Evolutionary conservation across 1,284 basidiomycete species (phyloP), one percentile per base, ranked within the genome.

Genomic region (Gymnopus androsaceus): DNA sequence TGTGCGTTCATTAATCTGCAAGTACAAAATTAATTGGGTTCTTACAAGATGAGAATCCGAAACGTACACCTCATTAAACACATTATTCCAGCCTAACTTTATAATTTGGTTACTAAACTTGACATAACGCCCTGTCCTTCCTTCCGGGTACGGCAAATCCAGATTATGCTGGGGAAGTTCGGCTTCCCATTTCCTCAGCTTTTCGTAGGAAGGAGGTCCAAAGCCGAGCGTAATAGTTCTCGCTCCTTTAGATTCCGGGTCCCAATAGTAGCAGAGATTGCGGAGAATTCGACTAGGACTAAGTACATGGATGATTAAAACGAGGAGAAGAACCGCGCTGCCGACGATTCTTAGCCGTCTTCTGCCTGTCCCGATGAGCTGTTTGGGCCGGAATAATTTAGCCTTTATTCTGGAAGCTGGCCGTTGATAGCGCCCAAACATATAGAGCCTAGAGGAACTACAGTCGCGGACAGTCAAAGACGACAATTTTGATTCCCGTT

Each of bases 21-120:
- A 31, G 11, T n/a, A n/a, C n/a, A n/a, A n/a, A n/a, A 33, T 33
- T 14, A 31, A 36, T 45, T 12, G 8, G 7, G 25, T 45, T 50
- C 27, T 51, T 52, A 17, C n/a, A 30, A 8, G 40, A 49, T 48
- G 23, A 19, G 33, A 37, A 37, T 50, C 7, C 36, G 4, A 21
- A 6, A 64, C 74, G 33, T 58, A 77, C 76, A 76, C 61, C 63
- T 77, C 76, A 55, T 75, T 77, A 45, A 78, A 63, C 52, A 69
- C 71, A 61, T 78, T 78, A 60, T 79, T 79, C 76, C 76, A 79
- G 3, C 77, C 77, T 31, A 78, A 58, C 38, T 57, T 58, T 54
- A 69, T 66, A 14, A 72, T 66, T 57, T 78, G 73, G 54, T 72
- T 75, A 11, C 67, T 69, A 56, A 79, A 79, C 44, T 72, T 71